These are phyloP conservation scores for Mimosa bimucronata DNA, from an alignment of 306 rosid species.

Conservation along the genomic window DNA sequence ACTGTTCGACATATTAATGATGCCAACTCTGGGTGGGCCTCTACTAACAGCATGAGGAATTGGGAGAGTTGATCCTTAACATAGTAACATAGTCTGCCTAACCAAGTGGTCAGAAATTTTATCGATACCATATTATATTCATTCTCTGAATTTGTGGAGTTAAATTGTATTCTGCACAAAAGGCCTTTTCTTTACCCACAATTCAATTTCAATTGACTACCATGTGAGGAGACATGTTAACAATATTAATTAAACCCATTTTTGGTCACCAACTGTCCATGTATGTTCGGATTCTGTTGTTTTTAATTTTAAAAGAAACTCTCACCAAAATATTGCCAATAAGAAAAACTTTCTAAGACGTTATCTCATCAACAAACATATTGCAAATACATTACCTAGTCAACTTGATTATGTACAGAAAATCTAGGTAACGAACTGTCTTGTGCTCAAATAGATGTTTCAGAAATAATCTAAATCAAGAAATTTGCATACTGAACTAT, in stretches of 20 bases:
- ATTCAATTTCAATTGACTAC: neutral
- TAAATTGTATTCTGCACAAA: neutral
- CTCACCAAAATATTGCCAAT: neutral
- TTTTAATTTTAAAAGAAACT: neutral
- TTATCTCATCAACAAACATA: too few relatives aligned
- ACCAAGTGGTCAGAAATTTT: neutral
- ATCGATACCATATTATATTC: neutral
- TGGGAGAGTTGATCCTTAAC: conserved; percentile 9
- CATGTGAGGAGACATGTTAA: neutral
- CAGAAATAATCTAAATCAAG: neutral
- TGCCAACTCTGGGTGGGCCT: neutral
- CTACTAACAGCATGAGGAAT: neutral
- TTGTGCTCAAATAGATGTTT: neutral
- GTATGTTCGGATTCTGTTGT: neutral
- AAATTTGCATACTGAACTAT: neutral
- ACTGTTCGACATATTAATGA: neutral
- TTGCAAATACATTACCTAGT: too few relatives aligned
- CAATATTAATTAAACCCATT: neutral
- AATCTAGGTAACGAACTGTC: neutral
- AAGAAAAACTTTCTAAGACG: too few relatives aligned
- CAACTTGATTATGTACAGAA: too few relatives aligned
- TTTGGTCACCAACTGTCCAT: neutral
- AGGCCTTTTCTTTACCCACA: neutral
- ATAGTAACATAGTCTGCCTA: neutral
- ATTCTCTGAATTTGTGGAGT: neutral